Percentiles rank a stretch among this genome's conserved stretches.
These are phyloP conservation scores for Sugiyamaella castrensis DNA, from an alignment of 1,139 yeast species.

Conservation along the genomic window DNA sequence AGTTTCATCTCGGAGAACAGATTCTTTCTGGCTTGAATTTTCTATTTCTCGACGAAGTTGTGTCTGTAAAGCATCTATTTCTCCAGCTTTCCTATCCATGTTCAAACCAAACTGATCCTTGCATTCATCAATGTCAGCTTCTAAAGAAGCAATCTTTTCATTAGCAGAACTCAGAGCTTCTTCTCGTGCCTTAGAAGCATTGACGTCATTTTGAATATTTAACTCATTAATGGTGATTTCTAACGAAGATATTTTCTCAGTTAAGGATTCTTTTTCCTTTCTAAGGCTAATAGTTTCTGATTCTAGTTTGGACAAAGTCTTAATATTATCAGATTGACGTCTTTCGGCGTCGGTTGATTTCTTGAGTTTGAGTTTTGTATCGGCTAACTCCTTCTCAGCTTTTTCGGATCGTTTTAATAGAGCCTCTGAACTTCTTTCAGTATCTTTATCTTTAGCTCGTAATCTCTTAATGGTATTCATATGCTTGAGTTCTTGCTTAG, in stretches of 20 bases:
- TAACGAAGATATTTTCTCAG: slow-evolving; percentile 20
- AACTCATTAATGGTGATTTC: slow-evolving; percentile 26
- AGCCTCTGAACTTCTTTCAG: slow-evolving; percentile 26
- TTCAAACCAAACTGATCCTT: slow-evolving; percentile 19
- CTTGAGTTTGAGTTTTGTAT: slow-evolving; percentile 19
- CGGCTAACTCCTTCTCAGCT: slow-evolving; percentile 24
- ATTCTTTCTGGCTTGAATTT: slow-evolving; percentile 16
- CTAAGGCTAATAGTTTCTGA: slow-evolving; percentile 25
- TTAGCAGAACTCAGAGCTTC: slow-evolving; percentile 28
- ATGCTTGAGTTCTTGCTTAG: slow-evolving; percentile 68
- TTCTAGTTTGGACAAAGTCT: slow-evolving; percentile 23
- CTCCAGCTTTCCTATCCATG: slow-evolving; percentile 22
- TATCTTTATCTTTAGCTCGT: slow-evolving; percentile 46
- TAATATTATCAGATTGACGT: slow-evolving; percentile 21
- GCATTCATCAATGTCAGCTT: slow-evolving; percentile 21
- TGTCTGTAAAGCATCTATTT: slow-evolving; percentile 26
- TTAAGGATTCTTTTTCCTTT: slow-evolving; percentile 20
- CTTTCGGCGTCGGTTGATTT: slow-evolving; percentile 22
- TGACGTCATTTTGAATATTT: slow-evolving; percentile 28
- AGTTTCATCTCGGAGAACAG: slow-evolving; percentile 33
- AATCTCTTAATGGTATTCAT: slow-evolving; percentile 66
- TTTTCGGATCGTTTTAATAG: slow-evolving; percentile 24
- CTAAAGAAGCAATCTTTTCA: slow-evolving; percentile 20
- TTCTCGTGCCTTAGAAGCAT: slow-evolving; percentile 23
- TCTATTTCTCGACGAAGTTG: slow-evolving; percentile 24